Evolutionary conservation across 768 basidiomycete genomes (phyloP), one percentile per base, ranked within the genome.

Genomic region (Pleurotus platypus): DNA sequence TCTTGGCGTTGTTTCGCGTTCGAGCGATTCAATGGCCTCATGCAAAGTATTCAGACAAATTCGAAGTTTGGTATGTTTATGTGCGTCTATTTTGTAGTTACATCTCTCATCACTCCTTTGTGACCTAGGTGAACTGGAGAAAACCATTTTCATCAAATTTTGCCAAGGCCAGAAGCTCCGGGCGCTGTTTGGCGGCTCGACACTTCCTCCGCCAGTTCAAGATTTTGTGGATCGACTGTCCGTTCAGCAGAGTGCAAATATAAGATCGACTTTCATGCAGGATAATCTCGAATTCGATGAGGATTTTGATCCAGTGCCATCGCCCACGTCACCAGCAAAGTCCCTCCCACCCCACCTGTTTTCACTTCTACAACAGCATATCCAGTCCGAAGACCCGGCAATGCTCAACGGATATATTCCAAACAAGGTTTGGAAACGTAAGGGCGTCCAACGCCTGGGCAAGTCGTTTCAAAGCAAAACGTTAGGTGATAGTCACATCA

Each of bases 1-100:
- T 62, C 65, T 5, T 78, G 75, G 73, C 56, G 70, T n/a, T 68
- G 27, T 27, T 27, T 27, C 5, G 27, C 27, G 27, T 27, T 27
- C 27, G 8, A 27, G 27, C 8, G 27, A 69, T 30, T 76, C 35
- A 77, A 76, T 55, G 63, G 68, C 37, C 56, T 70, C 8, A 57
- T 75, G 13, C 70, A 72, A 45, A 54, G 60, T 5, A 61, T 69
- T 3, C 60, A 63, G 13, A 71, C 67, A 1, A 76, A 75, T 55
- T 48, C 46, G 3, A 67, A 67, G 53, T 65, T 67, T 40, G 73
- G 72, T 75, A 35, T 20, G 71, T 62, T 6, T 4, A 12, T 16
- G 6, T 8, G 35, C 40, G 3, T 45, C 37, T 30, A 11, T 24
- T 8, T n/a, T 27, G 27, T 27, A 27, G 13, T 7, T 7, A 38